Base-by-base conservation (phyloP, 495 filamentous ascomycete species). In the Annulohypoxylon stygium region DNA sequence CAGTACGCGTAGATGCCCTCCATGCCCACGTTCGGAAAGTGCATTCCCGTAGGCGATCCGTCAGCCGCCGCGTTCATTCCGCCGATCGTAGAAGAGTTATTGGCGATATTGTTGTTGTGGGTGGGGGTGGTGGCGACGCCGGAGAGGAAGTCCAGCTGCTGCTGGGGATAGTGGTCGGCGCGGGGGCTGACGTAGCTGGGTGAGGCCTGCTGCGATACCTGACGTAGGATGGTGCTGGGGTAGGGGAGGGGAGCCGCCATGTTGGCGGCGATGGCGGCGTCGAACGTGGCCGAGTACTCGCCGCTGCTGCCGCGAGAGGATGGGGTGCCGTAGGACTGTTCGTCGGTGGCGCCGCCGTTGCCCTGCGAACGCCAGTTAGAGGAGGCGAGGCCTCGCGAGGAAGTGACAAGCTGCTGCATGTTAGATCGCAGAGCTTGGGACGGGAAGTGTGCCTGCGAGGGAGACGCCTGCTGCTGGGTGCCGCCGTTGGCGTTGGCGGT, bases 1-100 rank as follows among this genome's bases (percentile, higher is more conserved):
- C 87, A 90, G 78, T 88, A 90, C 16, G 74, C 78, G 41, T 78
- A 79, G 61, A 71, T 74, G 20, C 54, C 14, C 6, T 77, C 70
- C 0, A 76, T 48, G 39, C 70, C 73, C 33, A 63, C 11, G 0
- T 77, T 72, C 39, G 67, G 26, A 53, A 62, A 33, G 18, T 18
- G 16, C 43, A 23, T 43, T 12, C 57, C 30, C 16, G 58, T 3
- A 25, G 7, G 4, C 65, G 36, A 5, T 18, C 43, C n/a, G 3
- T 18, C 43, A n/a, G 8, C 18, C n/a, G 8, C 43, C 43, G 41
- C 14, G 14, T 5, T 45, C 43, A 47, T 47, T 18, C 43, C 16
- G 4, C n/a, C 16, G n/a, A 18, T 18, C 43, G 18, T 20, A 20
- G 30, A 30, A 30, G 30, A 3, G 30, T 3, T 6, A 2, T 30